Evolutionary conservation across 306 rosid genomes (phyloP).

Genomic region (Medicago arabica): DNA sequence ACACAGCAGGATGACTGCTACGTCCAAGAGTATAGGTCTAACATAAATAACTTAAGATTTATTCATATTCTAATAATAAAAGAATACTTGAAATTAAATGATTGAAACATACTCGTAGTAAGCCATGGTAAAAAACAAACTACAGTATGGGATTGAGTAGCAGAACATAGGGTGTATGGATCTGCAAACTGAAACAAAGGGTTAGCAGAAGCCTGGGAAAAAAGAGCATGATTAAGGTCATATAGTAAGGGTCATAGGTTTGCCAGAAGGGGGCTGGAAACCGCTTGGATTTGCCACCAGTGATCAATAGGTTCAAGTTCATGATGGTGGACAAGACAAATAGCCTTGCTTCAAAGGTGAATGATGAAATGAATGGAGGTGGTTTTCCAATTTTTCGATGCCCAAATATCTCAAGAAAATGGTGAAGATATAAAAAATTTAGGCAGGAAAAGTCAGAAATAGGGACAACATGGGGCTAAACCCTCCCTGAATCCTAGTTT

Average conservation of each 20-base stretch:
- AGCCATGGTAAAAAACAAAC: not conserved
- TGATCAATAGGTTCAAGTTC: no score
- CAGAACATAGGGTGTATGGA: not conserved
- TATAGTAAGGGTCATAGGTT: not conserved
- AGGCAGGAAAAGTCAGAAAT: not conserved
- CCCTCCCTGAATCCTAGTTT: not conserved
- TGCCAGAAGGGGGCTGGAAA: no score
- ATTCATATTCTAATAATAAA: not conserved
- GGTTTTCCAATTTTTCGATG: not conserved
- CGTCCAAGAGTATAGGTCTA: not conserved
- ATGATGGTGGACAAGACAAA: no score
- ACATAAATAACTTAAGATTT: not conserved
- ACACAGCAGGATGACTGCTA: not conserved
- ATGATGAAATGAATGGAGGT: not conserved
- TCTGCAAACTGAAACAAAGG: constrained; percentile 10
- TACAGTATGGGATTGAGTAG: not conserved
- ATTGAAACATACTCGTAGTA: not conserved
- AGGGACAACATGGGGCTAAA: not conserved
- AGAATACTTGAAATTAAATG: not conserved
- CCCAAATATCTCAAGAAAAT: not conserved
- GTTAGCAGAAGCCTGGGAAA: not conserved
- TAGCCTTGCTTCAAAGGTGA: no score
- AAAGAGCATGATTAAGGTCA: not conserved
- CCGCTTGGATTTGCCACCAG: no score
- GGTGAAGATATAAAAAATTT: not conserved